Evolutionary conservation across 306 rosid genomes (phyloP).

Genomic region (Vigna unguiculata): DNA sequence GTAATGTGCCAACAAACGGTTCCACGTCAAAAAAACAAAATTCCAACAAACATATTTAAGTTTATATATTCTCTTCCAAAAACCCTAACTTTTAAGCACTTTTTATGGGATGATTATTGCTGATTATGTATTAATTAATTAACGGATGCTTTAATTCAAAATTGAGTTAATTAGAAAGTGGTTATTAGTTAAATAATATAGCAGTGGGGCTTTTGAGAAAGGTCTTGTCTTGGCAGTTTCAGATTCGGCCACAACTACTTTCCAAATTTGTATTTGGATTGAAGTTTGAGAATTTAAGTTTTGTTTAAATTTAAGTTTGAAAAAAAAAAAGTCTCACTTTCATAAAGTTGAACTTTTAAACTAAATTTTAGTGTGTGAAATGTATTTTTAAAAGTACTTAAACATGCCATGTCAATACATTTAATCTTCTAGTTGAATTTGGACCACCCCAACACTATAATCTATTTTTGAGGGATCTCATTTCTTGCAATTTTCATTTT

Average conservation of each 20-base stretch:
- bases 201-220: background rate
- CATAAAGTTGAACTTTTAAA: too few relatives aligned
- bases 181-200: background rate
- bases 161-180: conserved; percentile 10
- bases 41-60: conserved; percentile 8
- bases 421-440: too few relatives aligned
- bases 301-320: too few relatives aligned
- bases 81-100: background rate
- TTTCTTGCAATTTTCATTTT: background rate
- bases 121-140: conserved; percentile 8
- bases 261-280: background rate
- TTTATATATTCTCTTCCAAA: conserved; percentile 16
- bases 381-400: too few relatives aligned
- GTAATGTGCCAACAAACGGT: conserved; percentile 35
- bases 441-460: too few relatives aligned
- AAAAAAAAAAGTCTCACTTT: too few relatives aligned
- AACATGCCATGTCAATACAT: too few relatives aligned
- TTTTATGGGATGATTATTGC: background rate
- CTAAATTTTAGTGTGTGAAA: too few relatives aligned
- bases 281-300: too few relatives aligned
- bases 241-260: background rate
- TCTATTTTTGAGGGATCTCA: background rate
- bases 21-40: conserved; percentile 36
- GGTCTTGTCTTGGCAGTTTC: background rate
- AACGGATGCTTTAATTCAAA: background rate